phyloP scores from a whole-genome alignment of 2,329 filamentous ascomycete genomes.

The Nakataea oryzae region DNA sequence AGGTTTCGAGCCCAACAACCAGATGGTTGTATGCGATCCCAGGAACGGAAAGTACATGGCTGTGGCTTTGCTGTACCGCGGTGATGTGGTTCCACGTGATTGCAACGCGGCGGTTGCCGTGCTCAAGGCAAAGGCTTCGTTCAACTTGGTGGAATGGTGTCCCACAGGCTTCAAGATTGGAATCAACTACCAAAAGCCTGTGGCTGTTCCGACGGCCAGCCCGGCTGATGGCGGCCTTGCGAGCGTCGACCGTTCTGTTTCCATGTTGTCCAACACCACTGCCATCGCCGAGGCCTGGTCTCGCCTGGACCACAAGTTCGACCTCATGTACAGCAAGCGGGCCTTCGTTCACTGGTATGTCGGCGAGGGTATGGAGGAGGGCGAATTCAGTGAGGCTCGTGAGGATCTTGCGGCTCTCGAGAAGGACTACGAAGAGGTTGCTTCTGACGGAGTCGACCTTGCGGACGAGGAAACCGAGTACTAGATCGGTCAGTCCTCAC shows the following conservation, averaged over 20 bases:
- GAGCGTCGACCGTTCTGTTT: constrained; percentile 97
- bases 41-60: constrained; percentile 99
- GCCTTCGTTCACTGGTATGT: constrained; percentile 99
- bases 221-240: constrained; percentile 70
- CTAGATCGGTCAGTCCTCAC: constrained; percentile 37
- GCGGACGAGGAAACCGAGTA: constrained; percentile 91
- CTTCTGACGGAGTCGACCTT: constrained; percentile 81
- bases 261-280: constrained; percentile 98
- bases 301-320: constrained; percentile 93
- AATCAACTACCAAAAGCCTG: constrained; percentile 98
- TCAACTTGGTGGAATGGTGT: constrained; percentile 99
- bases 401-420: constrained; percentile 97
- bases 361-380: constrained; percentile 99
- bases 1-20: constrained; percentile 95
- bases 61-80: constrained; percentile 94
- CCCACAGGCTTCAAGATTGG: constrained; percentile 99
- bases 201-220: constrained; percentile 65
- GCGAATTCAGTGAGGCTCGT: constrained; percentile 98
- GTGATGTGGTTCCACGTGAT: constrained; percentile 95
- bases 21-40: constrained; percentile 99
- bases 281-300: constrained; percentile 98
- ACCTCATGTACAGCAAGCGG: constrained; percentile 99
- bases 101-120: constrained; percentile 85
- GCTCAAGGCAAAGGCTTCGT: constrained; percentile 98
- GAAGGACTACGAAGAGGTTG: constrained; percentile 98